Evolutionary conservation across 2,329 filamentous ascomycete species (phyloP), one percentile per base, ranked within the genome.

Genomic region (Sclerotinia trifoliorum): DNA sequence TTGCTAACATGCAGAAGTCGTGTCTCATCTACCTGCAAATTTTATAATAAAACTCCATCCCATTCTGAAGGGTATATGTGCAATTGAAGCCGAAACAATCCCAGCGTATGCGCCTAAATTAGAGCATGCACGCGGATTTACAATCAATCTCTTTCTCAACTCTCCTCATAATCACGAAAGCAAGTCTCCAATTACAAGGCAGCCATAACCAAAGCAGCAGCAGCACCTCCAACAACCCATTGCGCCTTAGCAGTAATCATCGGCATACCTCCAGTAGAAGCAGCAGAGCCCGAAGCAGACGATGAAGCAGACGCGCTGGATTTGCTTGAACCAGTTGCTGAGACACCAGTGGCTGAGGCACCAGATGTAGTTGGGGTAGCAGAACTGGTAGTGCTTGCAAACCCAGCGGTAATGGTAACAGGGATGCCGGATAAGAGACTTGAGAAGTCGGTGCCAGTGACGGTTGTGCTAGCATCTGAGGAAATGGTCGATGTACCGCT

Each of bases 161-260:
- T 8, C 6, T 5, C 35, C 24, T 51, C 2, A 17, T 54, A 21
- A n/a, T 55, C 10, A 55, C 7, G 49, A 24, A 46, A 51, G 10
- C 51, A 15, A 49, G 21, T 5, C 44, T 19, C 19, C 35, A 21
- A 44, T 66, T 66, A 73, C 68, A 74, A 64, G 3, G 70, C 73
- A 39, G 71, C 72, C 54, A 71, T 68, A n/a, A 69, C 74, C 49
- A 71, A 72, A 80, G 26, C 74, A 8, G 68, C 73, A 5, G 72
- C 74, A 2, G 71, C 71, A 60, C 72, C 73, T 42, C 73, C 73
- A 44, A 75, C 11, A 56, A 71, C 52, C 73, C 73, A 74, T 48
- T 67, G 65, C 49, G 73, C 73, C 58, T 73, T 74, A 7, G 71
- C 72, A 64, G 73, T 75, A 35, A 72, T 69, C 73, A 73, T 72